These are phyloP conservation scores for Neurospora cerealis DNA, from an alignment of 495 filamentous ascomycete genomes.

Conservation along the genomic window DNA sequence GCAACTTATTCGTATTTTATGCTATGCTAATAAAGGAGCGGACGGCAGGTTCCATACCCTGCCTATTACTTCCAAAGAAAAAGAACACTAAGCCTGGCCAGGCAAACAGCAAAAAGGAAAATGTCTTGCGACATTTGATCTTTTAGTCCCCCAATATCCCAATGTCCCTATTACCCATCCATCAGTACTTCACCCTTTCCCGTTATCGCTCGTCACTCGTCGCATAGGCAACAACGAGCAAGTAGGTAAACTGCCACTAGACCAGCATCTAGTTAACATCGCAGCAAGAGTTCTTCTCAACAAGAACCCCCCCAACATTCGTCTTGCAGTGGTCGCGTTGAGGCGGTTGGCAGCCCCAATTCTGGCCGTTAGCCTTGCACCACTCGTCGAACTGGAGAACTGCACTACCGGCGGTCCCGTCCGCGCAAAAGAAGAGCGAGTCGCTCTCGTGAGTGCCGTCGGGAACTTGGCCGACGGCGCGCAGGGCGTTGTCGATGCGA, in stretches of 20 bases:
- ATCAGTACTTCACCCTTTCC: background rate
- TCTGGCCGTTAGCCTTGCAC: background rate
- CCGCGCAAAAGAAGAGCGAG: background rate
- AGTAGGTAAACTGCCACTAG: no score
- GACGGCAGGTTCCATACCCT: background rate
- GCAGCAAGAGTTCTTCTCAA: background rate
- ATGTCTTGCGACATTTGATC: background rate
- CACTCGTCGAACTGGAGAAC: background rate
- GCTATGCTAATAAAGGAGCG: background rate
- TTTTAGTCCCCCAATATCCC: background rate
- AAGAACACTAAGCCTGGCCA: background rate
- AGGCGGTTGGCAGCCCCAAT: conserved; percentile 2
- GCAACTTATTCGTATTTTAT: background rate
- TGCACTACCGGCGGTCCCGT: background rate
- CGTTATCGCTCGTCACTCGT: background rate
- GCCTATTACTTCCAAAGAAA: background rate
- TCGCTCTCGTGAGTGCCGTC: conserved; percentile 2
- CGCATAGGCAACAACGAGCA: background rate
- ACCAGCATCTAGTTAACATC: background rate
- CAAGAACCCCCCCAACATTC: background rate
- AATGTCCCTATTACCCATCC: background rate
- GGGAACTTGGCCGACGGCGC: background rate
- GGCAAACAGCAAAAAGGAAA: background rate
- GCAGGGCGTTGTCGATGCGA: conserved; percentile 4
- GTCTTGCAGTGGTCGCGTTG: background rate